phyloP scores from a whole-genome alignment of 768 basidiomycete genomes.

The Tulasnella calospora region DNA sequence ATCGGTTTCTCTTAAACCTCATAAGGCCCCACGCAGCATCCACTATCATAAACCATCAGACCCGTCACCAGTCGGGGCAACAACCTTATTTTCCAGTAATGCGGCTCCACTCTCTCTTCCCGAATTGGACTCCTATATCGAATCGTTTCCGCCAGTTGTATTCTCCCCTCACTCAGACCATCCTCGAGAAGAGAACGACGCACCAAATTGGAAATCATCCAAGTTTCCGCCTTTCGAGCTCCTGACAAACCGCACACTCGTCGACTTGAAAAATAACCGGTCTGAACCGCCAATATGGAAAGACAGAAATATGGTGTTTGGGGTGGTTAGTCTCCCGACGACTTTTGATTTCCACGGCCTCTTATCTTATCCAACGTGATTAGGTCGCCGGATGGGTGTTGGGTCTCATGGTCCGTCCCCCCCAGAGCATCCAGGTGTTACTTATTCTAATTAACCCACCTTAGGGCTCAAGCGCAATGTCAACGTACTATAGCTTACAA shows the following conservation, averaged over 20 bases:
- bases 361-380: not conserved
- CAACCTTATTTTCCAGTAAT: constrained; percentile 46
- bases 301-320: constrained; percentile 51
- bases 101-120: constrained; percentile 59
- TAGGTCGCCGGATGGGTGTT: constrained; percentile 46
- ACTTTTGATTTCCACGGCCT: not conserved
- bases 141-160: constrained; percentile 43
- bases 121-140: constrained; percentile 55
- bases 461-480: constrained; percentile 65
- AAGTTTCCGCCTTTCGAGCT: constrained; percentile 65
- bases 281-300: constrained; percentile 49
- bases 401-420: constrained; percentile 49
- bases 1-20: not conserved
- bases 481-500: constrained; percentile 64
- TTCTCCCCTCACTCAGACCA: constrained; percentile 35
- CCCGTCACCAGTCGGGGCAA: constrained; percentile 9
- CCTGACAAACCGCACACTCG: constrained; percentile 49
- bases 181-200: not conserved
- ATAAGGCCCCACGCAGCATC: not conserved
- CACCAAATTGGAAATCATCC: constrained; percentile 14
- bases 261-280: constrained; percentile 57
- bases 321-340: constrained; percentile 31
- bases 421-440: not conserved
- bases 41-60: not conserved
- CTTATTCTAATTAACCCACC: not conserved